Percentiles rank a stretch among this genome's conserved stretches.
These are phyloP conservation scores for Edaphochlamys debaryana DNA, from an alignment of 139 green algal species.

Conservation along the genomic window DNA sequence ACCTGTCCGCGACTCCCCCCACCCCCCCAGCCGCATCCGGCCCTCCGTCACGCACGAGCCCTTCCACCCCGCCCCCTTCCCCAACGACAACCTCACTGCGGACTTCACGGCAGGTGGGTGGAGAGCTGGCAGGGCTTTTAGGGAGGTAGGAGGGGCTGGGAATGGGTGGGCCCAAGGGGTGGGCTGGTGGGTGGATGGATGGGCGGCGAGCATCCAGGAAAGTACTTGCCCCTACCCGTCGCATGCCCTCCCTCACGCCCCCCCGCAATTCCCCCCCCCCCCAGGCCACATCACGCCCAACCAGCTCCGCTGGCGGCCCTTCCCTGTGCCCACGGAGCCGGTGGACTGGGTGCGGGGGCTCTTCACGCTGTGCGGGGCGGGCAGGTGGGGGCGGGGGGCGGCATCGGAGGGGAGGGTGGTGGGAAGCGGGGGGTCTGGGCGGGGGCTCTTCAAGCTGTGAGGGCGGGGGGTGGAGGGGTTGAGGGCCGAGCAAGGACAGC, in stretches of 20 bases:
- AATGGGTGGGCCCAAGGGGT: too few relatives aligned
- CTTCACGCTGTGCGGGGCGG: slow-evolving; percentile 87
- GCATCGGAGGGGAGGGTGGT: neutral
- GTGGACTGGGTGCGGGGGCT: slow-evolving; percentile 90
- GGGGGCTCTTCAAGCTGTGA: neutral
- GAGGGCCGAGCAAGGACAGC: too few relatives aligned
- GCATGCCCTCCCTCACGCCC: too few relatives aligned
- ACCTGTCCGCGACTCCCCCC: too few relatives aligned
- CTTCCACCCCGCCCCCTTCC: slow-evolving; percentile 74
- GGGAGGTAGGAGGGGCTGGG: too few relatives aligned
- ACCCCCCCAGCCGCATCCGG: slow-evolving; percentile 83
- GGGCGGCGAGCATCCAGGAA: too few relatives aligned
- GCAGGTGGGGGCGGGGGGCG: slow-evolving; percentile 65
- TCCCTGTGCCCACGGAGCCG: slow-evolving; percentile 66
- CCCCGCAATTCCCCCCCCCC: neutral
- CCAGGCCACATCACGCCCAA: slow-evolving; percentile 83
- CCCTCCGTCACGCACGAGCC: slow-evolving; percentile 90
- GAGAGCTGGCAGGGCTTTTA: too few relatives aligned
- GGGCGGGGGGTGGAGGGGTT: too few relatives aligned
- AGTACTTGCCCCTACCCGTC: too few relatives aligned
- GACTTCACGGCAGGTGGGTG: slow-evolving; percentile 69
- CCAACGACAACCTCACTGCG: slow-evolving; percentile 66
- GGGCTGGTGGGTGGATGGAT: too few relatives aligned
- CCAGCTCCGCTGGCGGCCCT: slow-evolving; percentile 91
- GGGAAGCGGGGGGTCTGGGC: neutral